A percentile compares a stretch with the other conserved stretches of the same genome.
phyloP scores from a whole-genome alignment of 2,329 filamentous ascomycete species.

The Chrysoporthe austroafricana region DNA sequence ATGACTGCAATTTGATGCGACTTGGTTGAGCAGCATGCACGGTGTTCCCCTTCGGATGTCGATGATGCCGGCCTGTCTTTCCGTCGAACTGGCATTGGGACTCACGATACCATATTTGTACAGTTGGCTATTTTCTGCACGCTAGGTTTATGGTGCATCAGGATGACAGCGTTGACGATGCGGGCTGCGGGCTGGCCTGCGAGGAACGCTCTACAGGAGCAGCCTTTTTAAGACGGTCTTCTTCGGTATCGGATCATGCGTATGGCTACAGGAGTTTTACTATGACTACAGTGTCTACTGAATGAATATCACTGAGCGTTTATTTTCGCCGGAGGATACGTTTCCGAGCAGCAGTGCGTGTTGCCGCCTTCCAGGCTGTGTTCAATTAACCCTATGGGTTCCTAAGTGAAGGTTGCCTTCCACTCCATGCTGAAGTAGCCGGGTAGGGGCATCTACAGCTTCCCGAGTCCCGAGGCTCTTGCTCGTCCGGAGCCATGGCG shows the following conservation, averaged over 20 bases:
- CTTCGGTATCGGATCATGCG: not conserved
- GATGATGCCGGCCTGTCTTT: slow-evolving; percentile 1
- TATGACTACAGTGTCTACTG: not conserved
- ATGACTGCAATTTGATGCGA: too few species aligned
- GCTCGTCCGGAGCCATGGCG: not conserved
- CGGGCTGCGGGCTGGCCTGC: too few species aligned
- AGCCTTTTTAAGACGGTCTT: not conserved
- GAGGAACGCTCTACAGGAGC: too few species aligned
- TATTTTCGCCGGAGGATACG: not conserved
- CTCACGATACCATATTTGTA: not conserved
- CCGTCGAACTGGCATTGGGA: not conserved
- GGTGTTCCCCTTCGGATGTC: not conserved
- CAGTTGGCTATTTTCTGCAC: not conserved
- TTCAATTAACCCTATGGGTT: too few species aligned
- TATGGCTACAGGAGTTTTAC: not conserved
- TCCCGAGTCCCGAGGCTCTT: not conserved
- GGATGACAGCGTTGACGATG: too few species aligned
- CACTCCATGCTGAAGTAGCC: too few species aligned
- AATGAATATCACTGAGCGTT: not conserved
- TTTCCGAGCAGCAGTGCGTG: too few species aligned
- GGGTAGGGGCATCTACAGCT: too few species aligned
- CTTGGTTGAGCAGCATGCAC: too few species aligned
- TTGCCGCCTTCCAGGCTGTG: too few species aligned
- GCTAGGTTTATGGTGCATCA: too few species aligned
- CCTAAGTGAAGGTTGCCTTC: too few species aligned